These are phyloP conservation scores for Euphorbia peplus DNA, from an alignment of 345 rosid genomes.

Conservation along the genomic window DNA sequence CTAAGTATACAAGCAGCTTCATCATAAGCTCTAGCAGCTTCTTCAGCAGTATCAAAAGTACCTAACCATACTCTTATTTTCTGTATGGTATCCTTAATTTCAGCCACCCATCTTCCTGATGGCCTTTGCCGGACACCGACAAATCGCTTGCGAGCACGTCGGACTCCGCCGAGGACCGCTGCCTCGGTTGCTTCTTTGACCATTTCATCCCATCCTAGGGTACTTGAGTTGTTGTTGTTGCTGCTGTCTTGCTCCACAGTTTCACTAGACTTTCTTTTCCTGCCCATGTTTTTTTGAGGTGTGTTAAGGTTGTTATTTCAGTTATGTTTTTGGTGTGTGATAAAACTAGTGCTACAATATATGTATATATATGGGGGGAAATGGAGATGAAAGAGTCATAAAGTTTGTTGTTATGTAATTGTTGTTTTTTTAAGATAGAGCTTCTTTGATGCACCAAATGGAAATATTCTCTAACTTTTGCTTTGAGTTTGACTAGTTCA, in stretches of 20 bases:
- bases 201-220: conserved; percentile 49
- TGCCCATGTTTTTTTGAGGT: conserved; percentile 32
- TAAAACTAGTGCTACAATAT: conserved; percentile 21
- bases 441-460: conserved; percentile 14
- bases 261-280: conserved; percentile 45
- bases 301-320: not conserved
- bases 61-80: conserved; percentile 57
- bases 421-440: conserved; percentile 27
- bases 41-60: conserved; percentile 52
- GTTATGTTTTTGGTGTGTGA: conserved; percentile 4
- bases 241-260: conserved; percentile 25
- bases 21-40: conserved; percentile 61
- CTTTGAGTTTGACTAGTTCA: conserved; percentile 31
- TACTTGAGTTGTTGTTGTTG: conserved; percentile 24
- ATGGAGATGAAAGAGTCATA: conserved; percentile 36
- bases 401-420: conserved; percentile 29
- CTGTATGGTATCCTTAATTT: conserved; percentile 57
- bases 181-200: conserved; percentile 43
- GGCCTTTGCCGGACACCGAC: conserved; percentile 57
- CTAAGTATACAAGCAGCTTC: conserved; percentile 59
- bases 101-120: conserved; percentile 60
- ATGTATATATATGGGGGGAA: conserved; percentile 27
- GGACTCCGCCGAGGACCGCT: conserved; percentile 32
- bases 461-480: not conserved
- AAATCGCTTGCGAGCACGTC: conserved; percentile 46